Base-by-base conservation (phyloP, 106 monocot genomes). In the Hemerocallis citrina region DNA sequence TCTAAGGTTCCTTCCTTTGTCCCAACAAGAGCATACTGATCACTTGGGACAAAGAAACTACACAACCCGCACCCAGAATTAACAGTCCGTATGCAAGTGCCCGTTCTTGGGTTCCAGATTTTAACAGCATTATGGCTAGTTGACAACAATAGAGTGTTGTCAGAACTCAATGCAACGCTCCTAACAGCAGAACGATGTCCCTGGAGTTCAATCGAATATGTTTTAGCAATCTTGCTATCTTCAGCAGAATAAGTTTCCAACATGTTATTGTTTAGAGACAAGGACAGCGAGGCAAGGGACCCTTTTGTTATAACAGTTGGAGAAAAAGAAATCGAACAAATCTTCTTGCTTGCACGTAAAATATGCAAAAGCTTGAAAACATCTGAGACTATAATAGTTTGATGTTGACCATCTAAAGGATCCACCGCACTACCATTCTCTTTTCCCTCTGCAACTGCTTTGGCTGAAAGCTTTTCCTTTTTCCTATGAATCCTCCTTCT, bases 171-270 rank as follows among this genome's bases (percentile, higher is more conserved):
- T 3, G 81, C 51, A 35, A 98, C 68, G 77, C 91, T 92, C 65
- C 98, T 84, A 52, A 98, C 72, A 76, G 81, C 87, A 28, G 98
- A 98, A 15, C 91, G 83, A 74, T 98, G 98, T 14, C 98, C 98
- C 14, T 72, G 98, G 16, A 98, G 79, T 41, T 98, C 98, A 70
- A 98, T 73, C 0, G 76, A 59, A 70, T 82, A 67, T 31, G 77
- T 77, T 59, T 79, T 91, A 0, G 73, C 74, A 6, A 62, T 57
- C 72, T 75, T 77, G 41, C 43, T 59, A 43, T 16, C 58, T 61
- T 79, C 70, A 59, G 92, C 61, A 22, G 74, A 72, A 65, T 92
- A 82, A 44, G 87, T 79, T 74, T 98, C 98, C 44, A 98, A 55
- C 39, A 77, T 75, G 65, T 98, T 98, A 77, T 88, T 98, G 65